Conservation (phyloP, 768 basidiomycete species). For the Cubamyces sp. region DNA sequence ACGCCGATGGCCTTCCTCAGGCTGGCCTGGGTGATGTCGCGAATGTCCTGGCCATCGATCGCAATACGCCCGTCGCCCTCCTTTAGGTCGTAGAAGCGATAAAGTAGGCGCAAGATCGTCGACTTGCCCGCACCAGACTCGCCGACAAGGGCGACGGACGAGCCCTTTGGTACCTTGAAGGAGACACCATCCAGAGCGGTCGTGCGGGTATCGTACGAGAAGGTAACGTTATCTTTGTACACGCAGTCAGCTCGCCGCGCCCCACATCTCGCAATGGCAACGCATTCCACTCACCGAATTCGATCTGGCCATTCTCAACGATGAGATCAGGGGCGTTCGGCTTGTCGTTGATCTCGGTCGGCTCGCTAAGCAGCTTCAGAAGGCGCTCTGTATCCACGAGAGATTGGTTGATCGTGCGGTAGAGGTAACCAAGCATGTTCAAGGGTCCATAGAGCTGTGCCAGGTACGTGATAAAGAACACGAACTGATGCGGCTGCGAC, state of each 20-base stretch:
- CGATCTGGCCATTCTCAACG: slow-evolving; percentile 77
- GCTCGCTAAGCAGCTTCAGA: slow-evolving; percentile 77
- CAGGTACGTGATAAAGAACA: slow-evolving; percentile 83
- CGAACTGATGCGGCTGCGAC: slow-evolving; percentile 61
- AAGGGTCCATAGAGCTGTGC: slow-evolving; percentile 78
- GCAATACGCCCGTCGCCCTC: slow-evolving; percentile 79
- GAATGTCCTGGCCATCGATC: slow-evolving; percentile 87
- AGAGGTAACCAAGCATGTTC: slow-evolving; percentile 77
- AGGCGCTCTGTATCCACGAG: slow-evolving; percentile 86
- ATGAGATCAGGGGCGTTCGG: slow-evolving; percentile 75
- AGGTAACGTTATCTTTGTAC: slow-evolving; percentile 73
- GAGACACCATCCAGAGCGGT: slow-evolving; percentile 77
- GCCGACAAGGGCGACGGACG: slow-evolving; percentile 88
- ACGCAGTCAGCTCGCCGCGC: slow-evolving; percentile 9
- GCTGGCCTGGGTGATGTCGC: slow-evolving; percentile 81
- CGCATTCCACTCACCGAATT: slow-evolving; percentile 65
- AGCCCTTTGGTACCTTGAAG: slow-evolving; percentile 86
- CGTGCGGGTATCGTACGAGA: slow-evolving; percentile 79
- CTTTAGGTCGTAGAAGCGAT: slow-evolving; percentile 88
- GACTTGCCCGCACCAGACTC: slow-evolving; percentile 84
- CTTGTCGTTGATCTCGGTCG: slow-evolving; percentile 82
- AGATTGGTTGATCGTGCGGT: slow-evolving; percentile 75
- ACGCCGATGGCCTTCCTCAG: slow-evolving; percentile 84
- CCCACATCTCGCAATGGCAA: background rate
- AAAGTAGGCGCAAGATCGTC: slow-evolving; percentile 84